Percentiles rank a stretch among this genome's conserved stretches.
Evolutionary conservation across 352 stramenopile species (phyloP).

Genomic region (Phytophthora pinifolia): DNA sequence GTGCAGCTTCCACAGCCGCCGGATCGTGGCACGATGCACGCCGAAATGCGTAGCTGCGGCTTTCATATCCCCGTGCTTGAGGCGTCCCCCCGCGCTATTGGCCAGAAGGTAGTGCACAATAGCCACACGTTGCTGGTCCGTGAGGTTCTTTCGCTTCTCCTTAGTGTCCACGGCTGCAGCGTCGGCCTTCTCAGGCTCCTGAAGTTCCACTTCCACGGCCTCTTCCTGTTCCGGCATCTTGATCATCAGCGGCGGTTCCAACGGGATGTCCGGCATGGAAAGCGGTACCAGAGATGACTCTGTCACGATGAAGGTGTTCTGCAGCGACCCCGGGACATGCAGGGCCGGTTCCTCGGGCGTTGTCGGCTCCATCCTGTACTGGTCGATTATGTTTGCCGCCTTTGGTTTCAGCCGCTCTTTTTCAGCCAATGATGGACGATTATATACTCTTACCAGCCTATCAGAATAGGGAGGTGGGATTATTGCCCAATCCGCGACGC

Average conservation of each 20-base stretch:
- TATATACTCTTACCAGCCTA: neutral
- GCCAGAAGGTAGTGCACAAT: conserved; percentile 40
- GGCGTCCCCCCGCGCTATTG: conserved; percentile 33
- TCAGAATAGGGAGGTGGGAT: neutral
- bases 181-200: neutral
- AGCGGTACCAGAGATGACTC: conserved; percentile 10
- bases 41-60: conserved; percentile 34
- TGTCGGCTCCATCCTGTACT: conserved; percentile 15
- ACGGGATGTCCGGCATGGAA: conserved; percentile 9
- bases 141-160: conserved; percentile 32
- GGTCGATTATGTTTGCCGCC: conserved; percentile 31
- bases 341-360: neutral
- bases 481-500: conserved; percentile 9
- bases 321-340: conserved; percentile 5
- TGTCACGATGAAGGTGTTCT: neutral
- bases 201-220: no score
- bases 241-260: conserved; percentile 7
- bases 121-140: conserved; percentile 29
- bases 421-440: conserved; percentile 12
- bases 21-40: conserved; percentile 35
- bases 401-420: conserved; percentile 11
- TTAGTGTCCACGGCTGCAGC: conserved; percentile 10
- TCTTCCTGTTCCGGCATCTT: neutral
- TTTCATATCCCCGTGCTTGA: conserved; percentile 41
- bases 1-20: conserved; percentile 37